Percentiles rank a stretch among this genome's conserved stretches.
Evolutionary conservation across 129 eudicot species (phyloP).

Genomic region (Heracleum sosnowskyi): DNA sequence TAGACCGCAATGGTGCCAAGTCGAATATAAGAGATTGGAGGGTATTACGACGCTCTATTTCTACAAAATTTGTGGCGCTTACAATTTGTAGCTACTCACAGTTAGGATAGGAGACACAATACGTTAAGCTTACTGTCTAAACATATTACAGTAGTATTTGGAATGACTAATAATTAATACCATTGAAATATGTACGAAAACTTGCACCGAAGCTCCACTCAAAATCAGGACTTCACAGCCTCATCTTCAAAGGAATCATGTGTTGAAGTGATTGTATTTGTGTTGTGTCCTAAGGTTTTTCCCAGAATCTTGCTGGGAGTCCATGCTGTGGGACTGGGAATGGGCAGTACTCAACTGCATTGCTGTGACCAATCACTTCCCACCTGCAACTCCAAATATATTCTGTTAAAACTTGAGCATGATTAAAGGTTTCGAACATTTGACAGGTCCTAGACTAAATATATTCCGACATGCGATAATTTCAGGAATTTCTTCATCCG

Average conservation of each 20-base stretch:
- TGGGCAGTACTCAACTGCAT: slow-evolving; percentile 49
- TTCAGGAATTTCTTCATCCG: background rate
- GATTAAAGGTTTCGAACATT: background rate
- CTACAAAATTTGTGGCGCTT: too few relatives aligned
- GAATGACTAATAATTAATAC: too few relatives aligned
- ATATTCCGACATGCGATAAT: background rate
- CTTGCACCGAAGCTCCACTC: slow-evolving; percentile 10
- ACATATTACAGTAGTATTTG: too few relatives aligned
- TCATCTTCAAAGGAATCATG: background rate
- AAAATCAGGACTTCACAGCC: slow-evolving; percentile 1
- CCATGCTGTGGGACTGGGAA: slow-evolving; percentile 75
- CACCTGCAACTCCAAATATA: slow-evolving; percentile 36
- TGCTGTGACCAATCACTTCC: slow-evolving; percentile 49
- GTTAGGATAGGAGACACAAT: too few relatives aligned
- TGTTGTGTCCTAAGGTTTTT: slow-evolving; percentile 22
- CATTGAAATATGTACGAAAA: background rate
- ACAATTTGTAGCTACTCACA: too few relatives aligned
- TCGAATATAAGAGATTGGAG: too few relatives aligned
- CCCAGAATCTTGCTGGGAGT: slow-evolving; percentile 53
- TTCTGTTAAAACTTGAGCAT: background rate
- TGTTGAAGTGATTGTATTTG: slow-evolving; percentile 2
- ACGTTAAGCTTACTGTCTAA: too few relatives aligned
- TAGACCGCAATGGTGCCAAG: too few relatives aligned
- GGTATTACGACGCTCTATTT: too few relatives aligned
- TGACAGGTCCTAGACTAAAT: background rate